Base-by-base conservation (phyloP, 2,329 filamentous ascomycete genomes). In the Aspergillus eucalypticola region DNA sequence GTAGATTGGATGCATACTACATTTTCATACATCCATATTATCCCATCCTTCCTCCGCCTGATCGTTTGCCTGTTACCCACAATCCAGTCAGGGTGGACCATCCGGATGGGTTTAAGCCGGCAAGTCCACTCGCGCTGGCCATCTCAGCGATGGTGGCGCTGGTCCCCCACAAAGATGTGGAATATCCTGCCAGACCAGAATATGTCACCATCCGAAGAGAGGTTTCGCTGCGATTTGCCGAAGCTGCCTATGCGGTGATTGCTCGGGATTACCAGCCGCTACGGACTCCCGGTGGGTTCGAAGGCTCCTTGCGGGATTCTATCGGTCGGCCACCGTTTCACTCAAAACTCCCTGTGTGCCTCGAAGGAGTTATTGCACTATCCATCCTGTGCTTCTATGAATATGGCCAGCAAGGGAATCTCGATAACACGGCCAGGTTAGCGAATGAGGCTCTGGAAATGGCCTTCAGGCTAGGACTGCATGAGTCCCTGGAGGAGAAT, bases 1-100 rank as follows among this genome's bases (percentile, higher is more conserved):
- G 39, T 54, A 73, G 71, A 54, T 54, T 72, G 41, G 64, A 71
- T 39, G 71, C 69, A 2, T 73, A 73, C 50, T 73, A 73, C 42
- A 66, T 70, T 41, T 73, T 70, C 52, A 69, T 73, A 56, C 71
- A 73, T 50, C 61, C 64, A 3, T 73, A 67, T 53, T 70, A 70
- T 56, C 71, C 71, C 4, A 66, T 73, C 5, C 51, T 73, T 6
- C 71, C 71, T 3, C 69, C 69, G 8, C 66, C 68, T 1, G 60
- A 59, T 23, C 55, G 54, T 13, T 46, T 59, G 8, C 63, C 62
- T 11, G 57, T 65, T 5, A 57, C 54, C n/a, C 61, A 67, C 58
- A 52, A 64, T 49, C 64, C 67, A 15, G 38, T 61, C 17, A 29
- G 23, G 38, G 32, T 39, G 29, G 60, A 39, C 11, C 11, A 35